Evolutionary conservation across 2,329 filamentous ascomycete genomes (phyloP), one percentile per base, ranked within the genome.

Genomic region (Aspergillus japonicus): DNA sequence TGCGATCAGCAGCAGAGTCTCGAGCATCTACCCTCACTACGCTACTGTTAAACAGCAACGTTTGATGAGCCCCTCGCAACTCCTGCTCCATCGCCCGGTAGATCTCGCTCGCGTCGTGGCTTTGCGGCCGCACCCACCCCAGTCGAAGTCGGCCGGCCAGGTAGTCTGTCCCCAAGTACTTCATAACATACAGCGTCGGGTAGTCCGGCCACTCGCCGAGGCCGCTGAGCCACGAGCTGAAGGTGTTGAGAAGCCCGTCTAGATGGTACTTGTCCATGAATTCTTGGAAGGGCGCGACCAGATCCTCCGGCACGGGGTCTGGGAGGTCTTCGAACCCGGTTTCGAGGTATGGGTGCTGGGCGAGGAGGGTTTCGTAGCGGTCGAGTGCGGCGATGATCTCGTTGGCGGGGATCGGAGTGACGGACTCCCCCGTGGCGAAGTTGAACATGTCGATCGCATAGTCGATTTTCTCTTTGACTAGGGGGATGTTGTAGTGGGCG

Each of bases 401-500:
- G 19, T 29, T 12, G 54, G 64, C 5, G 54, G 57, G 44, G 68
- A 62, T 58, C 67, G 62, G 39, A 3, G 11, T 33, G 21, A 50
- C 48, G 29, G 42, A 10, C 5, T 29, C 21, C 7, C 47, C 50
- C 2, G 58, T 53, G 23, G 31, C 24, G 8, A 54, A 52, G 14
- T 57, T 57, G 21, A 60, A 52, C 31, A 47, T 44, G 8, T 56
- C 42, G 21, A 55, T 33, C 2, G 42, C 21, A 21, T 35, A 55
- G 14, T 44, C 31, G 35, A 35, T 35, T 16, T 35, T 35, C 12
- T 42, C 12, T 4, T 19, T 5, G 10, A 26, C 31, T 14, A 58
- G 33, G 6, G 61, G 50, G n/a, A 71, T 58, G 19, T 68, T 56
- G 42, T 72, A 64, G 35, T 64, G 63, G 21, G 54, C 54, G 48